These are phyloP conservation scores for Linnemannia hyalina DNA, from an alignment of 192 early-diverging fungal genomes.

Conservation along the genomic window DNA sequence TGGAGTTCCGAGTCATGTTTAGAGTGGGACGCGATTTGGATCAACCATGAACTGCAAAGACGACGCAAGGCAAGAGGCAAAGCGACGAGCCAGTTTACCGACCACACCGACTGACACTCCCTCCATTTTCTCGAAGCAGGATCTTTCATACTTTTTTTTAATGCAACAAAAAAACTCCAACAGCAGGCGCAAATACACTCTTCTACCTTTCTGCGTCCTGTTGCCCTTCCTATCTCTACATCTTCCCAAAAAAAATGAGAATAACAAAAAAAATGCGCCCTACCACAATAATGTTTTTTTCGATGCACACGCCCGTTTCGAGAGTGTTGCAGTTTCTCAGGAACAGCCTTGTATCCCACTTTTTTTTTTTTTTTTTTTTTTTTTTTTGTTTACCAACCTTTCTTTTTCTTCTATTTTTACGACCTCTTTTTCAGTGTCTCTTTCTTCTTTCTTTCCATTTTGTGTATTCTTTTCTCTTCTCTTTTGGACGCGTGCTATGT, in stretches of 20 bases:
- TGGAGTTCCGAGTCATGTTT: constrained; percentile 5
- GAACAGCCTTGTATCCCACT: neutral
- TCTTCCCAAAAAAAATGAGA: neutral
- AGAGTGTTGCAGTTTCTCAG: neutral
- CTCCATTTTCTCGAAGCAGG: neutral
- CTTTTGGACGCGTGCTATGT: neutral
- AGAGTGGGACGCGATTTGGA: neutral
- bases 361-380: constrained; percentile 11
- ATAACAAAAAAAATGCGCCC: neutral
- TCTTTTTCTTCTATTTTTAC: neutral
- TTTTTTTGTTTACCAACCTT: neutral
- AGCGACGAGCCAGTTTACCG: neutral
- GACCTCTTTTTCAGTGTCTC: neutral
- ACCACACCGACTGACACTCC: neutral
- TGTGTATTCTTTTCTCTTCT: neutral
- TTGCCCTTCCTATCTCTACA: neutral
- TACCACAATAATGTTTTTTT: neutral
- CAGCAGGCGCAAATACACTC: neutral
- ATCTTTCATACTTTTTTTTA: neutral
- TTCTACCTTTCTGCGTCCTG: neutral
- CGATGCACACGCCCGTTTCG: neutral
- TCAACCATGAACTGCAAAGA: neutral
- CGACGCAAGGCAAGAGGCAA: neutral
- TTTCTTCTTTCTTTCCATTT: neutral
- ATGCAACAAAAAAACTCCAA: neutral